A percentile compares a stretch with the other conserved stretches of the same genome.
Evolutionary conservation across 495 filamentous ascomycete species (phyloP).

Genomic region (Penicillium mononematosum): DNA sequence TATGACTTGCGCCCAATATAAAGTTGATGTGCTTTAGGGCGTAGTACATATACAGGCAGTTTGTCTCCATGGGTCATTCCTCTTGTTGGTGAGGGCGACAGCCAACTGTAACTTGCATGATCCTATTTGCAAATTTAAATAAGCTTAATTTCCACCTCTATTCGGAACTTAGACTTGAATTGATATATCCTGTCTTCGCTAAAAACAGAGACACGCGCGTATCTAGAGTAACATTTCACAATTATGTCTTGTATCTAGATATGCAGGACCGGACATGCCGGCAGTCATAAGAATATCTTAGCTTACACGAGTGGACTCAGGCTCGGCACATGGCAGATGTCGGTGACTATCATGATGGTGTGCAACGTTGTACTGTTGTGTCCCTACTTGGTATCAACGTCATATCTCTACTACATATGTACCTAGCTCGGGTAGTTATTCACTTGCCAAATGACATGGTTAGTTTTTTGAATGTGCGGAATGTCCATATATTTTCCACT

Average conservation of each 20-base stretch:
- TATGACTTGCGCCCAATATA: background rate
- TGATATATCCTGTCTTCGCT: too few relatives aligned
- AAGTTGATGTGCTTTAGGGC: background rate
- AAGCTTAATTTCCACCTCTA: too few relatives aligned
- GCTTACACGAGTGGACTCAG: too few relatives aligned
- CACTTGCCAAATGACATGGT: background rate
- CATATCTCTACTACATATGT: background rate
- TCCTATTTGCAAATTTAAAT: too few relatives aligned
- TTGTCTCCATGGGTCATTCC: background rate
- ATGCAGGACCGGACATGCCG: too few relatives aligned
- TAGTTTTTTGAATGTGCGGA: background rate
- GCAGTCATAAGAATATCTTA: too few relatives aligned
- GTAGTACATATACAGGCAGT: background rate
- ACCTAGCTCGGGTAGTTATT: background rate
- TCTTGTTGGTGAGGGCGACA: too few relatives aligned
- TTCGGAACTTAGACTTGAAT: too few relatives aligned
- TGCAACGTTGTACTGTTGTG: constrained; percentile 6
- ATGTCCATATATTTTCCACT: background rate
- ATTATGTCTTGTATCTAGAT: too few relatives aligned
- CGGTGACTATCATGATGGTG: background rate
- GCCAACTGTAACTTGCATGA: too few relatives aligned
- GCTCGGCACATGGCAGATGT: background rate
- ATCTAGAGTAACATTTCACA: too few relatives aligned
- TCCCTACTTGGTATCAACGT: background rate
- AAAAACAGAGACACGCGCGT: too few relatives aligned